Evolutionary conservation across 352 stramenopile species (phyloP).

Genomic region (Phytophthora pseudosyringae): DNA sequence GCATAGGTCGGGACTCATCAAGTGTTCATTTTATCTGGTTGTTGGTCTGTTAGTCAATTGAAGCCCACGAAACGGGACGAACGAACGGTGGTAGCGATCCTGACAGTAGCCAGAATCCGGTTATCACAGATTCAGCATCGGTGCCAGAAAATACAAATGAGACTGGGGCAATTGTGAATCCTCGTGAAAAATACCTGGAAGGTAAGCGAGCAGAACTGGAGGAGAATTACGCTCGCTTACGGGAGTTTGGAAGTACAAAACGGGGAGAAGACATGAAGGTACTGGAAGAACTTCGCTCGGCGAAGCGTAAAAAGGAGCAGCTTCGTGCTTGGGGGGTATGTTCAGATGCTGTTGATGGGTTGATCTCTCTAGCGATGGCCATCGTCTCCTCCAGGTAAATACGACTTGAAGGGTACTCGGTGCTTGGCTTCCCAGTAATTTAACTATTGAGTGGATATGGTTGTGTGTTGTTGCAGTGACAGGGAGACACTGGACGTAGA

Average conservation of each 20-base stretch:
- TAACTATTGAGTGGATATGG: not conserved
- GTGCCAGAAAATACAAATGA: slow-evolving; percentile 1
- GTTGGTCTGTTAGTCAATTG: slow-evolving; percentile 13
- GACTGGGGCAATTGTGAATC: slow-evolving; percentile 3
- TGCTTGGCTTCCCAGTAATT: not conserved
- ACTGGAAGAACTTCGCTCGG: slow-evolving; percentile 39
- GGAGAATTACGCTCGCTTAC: slow-evolving; percentile 52
- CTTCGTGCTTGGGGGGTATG: slow-evolving; percentile 31
- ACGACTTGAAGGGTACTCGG: not conserved
- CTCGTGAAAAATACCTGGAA: slow-evolving; percentile 50
- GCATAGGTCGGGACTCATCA: not conserved
- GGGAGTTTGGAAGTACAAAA: slow-evolving; percentile 38
- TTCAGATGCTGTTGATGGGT: slow-evolving; percentile 35
- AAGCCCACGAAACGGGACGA: slow-evolving; percentile 6
- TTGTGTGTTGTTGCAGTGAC: slow-evolving; percentile 14
- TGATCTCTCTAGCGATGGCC: slow-evolving; percentile 39
- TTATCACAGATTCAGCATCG: not conserved
- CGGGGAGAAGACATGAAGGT: slow-evolving; percentile 45
- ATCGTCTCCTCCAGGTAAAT: slow-evolving; percentile 36
- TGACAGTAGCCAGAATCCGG: slow-evolving; percentile 2
- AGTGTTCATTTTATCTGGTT: not conserved
- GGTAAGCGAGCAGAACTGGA: slow-evolving; percentile 52
- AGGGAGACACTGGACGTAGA: slow-evolving; percentile 29
- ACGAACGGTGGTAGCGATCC: not conserved
- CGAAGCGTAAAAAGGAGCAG: slow-evolving; percentile 32